Evolutionary conservation across 305 asterid species (phyloP).

Genomic region (Coffea humblotiana): DNA sequence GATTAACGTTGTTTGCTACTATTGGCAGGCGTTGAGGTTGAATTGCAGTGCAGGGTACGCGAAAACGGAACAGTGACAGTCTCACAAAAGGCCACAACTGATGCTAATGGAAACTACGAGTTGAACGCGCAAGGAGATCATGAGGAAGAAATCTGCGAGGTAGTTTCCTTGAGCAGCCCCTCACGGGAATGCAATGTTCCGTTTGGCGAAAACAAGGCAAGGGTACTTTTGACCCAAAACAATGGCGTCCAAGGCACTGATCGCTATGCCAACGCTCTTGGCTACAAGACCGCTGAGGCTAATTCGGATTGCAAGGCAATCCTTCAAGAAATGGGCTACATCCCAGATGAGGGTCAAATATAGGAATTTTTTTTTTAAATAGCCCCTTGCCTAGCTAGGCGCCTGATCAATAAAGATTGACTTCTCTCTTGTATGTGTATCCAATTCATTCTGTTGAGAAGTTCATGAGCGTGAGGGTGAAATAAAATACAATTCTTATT

Average conservation of each 20-base stretch:
- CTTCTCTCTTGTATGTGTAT: constrained; percentile 25
- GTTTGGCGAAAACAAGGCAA: constrained; percentile 23
- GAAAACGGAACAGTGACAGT: constrained; percentile 29
- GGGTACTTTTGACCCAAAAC: constrained; percentile 39
- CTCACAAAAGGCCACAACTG: constrained; percentile 32
- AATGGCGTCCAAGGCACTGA: constrained; percentile 34
- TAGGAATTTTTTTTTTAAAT: background rate
- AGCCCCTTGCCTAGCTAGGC: background rate
- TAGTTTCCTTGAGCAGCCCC: constrained; percentile 39
- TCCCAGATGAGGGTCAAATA: background rate
- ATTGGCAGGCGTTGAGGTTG: constrained; percentile 46
- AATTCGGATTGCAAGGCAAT: constrained; percentile 28
- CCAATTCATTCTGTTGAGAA: background rate
- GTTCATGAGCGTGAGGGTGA: background rate
- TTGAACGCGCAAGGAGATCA: constrained; percentile 47
- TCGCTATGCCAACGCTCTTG: constrained; percentile 55
- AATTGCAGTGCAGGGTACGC: constrained; percentile 41
- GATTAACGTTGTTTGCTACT: background rate
- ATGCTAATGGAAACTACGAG: constrained; percentile 34
- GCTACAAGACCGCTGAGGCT: constrained; percentile 41
- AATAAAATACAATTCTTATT: background rate
- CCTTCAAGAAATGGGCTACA: constrained; percentile 31
- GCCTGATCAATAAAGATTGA: constrained; percentile 10
- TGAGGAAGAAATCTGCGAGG: constrained; percentile 49
- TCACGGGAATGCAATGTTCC: constrained; percentile 33